Percentiles rank a stretch among this genome's conserved stretches.
Conservation (phyloP, 2,329 filamentous ascomycete species). For the Coniochaeta sp. region DNA sequence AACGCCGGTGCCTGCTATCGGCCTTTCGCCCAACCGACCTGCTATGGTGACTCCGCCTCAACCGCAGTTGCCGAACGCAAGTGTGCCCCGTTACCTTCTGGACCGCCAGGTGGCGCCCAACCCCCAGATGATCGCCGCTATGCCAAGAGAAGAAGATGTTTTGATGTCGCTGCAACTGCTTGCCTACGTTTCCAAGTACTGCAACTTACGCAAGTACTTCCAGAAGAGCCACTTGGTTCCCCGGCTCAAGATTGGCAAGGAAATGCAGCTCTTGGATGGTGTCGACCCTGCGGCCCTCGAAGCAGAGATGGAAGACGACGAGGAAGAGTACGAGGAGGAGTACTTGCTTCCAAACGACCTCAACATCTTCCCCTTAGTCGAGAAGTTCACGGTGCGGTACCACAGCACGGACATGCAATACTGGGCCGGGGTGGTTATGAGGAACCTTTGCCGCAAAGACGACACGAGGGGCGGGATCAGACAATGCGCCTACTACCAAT, state of each 20-base stretch:
- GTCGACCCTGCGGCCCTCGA: slow-evolving; percentile 36
- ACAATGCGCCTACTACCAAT: slow-evolving; percentile 96
- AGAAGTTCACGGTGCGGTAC: slow-evolving; percentile 95
- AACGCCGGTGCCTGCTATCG: slow-evolving; percentile 57
- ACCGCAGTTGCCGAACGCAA: slow-evolving; percentile 62
- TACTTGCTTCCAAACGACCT: slow-evolving; percentile 90
- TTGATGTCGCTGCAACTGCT: slow-evolving; percentile 95
- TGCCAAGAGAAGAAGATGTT: slow-evolving; percentile 96
- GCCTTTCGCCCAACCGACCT: slow-evolving; percentile 66
- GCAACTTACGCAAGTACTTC: slow-evolving; percentile 91
- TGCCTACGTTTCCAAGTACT: slow-evolving; percentile 98
- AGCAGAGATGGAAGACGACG: slow-evolving; percentile 30
- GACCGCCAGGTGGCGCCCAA: slow-evolving; percentile 64
- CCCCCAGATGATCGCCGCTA: slow-evolving; percentile 73
- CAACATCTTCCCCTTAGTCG: slow-evolving; percentile 96
- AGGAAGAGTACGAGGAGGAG: slow-evolving; percentile 69
- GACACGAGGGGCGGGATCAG: slow-evolving; percentile 89
- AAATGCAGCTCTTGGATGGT: slow-evolving; percentile 72
- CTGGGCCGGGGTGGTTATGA: slow-evolving; percentile 98
- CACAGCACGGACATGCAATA: slow-evolving; percentile 98
- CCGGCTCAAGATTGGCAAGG: slow-evolving; percentile 79
- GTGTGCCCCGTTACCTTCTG: slow-evolving; percentile 71
- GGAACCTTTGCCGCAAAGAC: slow-evolving; percentile 96
- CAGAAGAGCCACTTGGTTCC: slow-evolving; percentile 92
- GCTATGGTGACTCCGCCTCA: slow-evolving; percentile 65